Percentiles rank a stretch among this genome's conserved stretches.
Evolutionary conservation across 306 rosid species (phyloP).

Genomic region (Glycine soja): DNA sequence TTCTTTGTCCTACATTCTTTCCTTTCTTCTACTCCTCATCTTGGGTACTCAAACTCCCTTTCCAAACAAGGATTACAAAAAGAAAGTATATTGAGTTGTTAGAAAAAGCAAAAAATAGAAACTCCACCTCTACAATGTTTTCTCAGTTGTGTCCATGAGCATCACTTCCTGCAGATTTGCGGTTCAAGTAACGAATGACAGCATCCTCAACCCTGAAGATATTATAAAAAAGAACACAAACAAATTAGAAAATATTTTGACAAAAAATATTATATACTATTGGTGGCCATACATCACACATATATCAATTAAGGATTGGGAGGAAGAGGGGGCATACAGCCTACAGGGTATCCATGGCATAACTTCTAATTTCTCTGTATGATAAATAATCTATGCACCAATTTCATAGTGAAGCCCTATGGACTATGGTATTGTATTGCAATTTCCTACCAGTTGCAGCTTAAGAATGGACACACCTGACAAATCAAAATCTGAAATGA

Average conservation of each 20-base stretch:
- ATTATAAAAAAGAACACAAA: constrained; percentile 9
- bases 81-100: neutral
- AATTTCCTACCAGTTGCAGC: neutral
- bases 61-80: neutral
- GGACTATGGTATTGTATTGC: neutral
- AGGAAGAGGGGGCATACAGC: neutral
- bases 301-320: constrained; percentile 1
- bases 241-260: constrained; percentile 22
- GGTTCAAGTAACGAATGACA: constrained; percentile 83
- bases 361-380: constrained; percentile 15
- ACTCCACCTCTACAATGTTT: constrained; percentile 33
- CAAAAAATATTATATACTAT: constrained; percentile 6
- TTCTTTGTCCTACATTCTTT: constrained; percentile 13
- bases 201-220: constrained; percentile 90
- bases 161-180: constrained; percentile 68
- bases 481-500: neutral
- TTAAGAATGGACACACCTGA: neutral
- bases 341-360: constrained; percentile 10
- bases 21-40: constrained; percentile 32
- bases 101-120: constrained; percentile 3
- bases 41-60: neutral
- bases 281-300: neutral
- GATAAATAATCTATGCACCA: constrained; percentile 12
- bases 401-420: neutral
- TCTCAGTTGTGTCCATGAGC: constrained; percentile 63